Evolutionary conservation across 2,329 filamentous ascomycete species (phyloP), one percentile per base, ranked within the genome.

Genomic region (Beauveria caledonica): DNA sequence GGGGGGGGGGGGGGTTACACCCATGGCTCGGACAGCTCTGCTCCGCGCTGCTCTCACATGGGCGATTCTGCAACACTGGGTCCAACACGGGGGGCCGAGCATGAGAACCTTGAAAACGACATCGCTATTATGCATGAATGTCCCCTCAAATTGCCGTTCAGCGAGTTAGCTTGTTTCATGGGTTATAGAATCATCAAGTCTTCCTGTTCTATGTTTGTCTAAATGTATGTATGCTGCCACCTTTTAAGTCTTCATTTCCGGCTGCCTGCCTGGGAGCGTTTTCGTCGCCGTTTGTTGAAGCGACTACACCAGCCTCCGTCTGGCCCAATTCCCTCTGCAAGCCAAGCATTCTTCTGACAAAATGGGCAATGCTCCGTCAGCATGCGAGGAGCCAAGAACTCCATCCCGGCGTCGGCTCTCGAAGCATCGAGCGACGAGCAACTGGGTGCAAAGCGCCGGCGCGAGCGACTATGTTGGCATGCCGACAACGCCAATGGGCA

Each of bases 291-390:
- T 54, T 49, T 57, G 50, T 42, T 49, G 46, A 9, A 25, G 50
- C 33, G 19, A 23, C 50, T 9, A 17, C 50, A 25, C 5, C 11
- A 42, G 50, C 50, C 50, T n/a, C 8, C 19, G 7, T 27, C 19
- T 36, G 7, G 11, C 15, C 50, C 8, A 36, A 27, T 39, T 33
- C 44, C 7, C 27, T 23, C 21, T 19, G 40, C 44, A 57, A 57
- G 33, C 19, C 54, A 48, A 36, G 25, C 29, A 25, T 25, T 19
- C 6, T 36, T 17, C 8, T 39, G 17, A 40, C 11, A 60, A 61
- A 46, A 83, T 83, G 80, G 80, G 80, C 59, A 83, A 83, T 68
- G 70, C 73, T 50, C 70, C 77, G 60, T 83, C 79, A 49, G 69
- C 74, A 36, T 36, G 33, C 65, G 76, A 80, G 69, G 73, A 73